Percentiles rank a stretch among this genome's conserved stretches.
These are phyloP conservation scores for Starmerella vaccinii DNA, from an alignment of 805 yeast species.

Conservation along the genomic window DNA sequence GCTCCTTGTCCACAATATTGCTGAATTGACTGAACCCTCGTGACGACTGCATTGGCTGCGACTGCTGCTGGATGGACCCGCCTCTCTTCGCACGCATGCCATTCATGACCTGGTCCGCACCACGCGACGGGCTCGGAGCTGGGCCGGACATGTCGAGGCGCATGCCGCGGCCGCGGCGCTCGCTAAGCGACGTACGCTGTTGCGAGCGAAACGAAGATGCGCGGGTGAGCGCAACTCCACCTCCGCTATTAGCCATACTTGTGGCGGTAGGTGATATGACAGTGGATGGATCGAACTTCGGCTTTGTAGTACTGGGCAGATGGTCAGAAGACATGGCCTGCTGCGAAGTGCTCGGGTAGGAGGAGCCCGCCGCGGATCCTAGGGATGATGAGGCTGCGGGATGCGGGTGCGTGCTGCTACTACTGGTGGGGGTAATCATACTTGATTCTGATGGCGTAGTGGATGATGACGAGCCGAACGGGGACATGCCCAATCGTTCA, in stretches of 20 bases:
- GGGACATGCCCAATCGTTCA: not conserved
- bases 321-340: not conserved
- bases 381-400: not conserved
- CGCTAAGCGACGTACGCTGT: conserved; percentile 26
- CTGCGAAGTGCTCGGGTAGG: not conserved
- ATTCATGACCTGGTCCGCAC: not conserved
- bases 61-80: not conserved
- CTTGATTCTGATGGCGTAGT: not conserved
- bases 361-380: no score
- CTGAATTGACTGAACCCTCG: conserved; percentile 43
- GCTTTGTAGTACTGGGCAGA: not conserved
- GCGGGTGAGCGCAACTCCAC: conserved; percentile 18
- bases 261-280: conserved; percentile 19
- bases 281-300: conserved; percentile 15
- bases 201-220: conserved; percentile 19
- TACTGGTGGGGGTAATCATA: not conserved
- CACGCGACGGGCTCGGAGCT: not conserved
- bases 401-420: not conserved
- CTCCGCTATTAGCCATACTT: conserved; percentile 14
- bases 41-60: conserved; percentile 9
- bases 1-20: conserved; percentile 77
- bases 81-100: not conserved
- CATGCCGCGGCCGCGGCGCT: conserved; percentile 35
- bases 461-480: not conserved
- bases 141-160: conserved; percentile 21